Base-by-base conservation (phyloP, 1,284 basidiomycete genomes). In the Pascua sp. region DNA sequence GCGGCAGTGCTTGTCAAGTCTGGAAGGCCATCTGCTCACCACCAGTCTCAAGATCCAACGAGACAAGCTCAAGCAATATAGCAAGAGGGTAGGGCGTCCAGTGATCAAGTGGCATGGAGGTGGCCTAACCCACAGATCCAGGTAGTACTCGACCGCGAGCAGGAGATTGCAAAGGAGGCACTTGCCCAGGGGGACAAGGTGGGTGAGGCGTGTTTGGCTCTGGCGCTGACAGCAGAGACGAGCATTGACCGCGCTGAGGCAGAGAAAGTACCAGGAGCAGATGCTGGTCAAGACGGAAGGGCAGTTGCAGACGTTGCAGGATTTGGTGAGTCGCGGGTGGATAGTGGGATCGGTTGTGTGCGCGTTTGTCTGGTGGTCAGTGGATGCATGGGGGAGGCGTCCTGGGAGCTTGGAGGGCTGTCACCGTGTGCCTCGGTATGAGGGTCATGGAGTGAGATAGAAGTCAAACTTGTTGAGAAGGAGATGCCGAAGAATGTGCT, bases 51-150 rank as follows among this genome's bases (percentile, higher is more conserved):
- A 98, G 78, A 78, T 96, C 49, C 95, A 98, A 77, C 83, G 96
- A 46, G 96, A 98, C 77, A 95, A 94, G 75, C 81, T 98, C 61
- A 89, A 85, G 73, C 91, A 94, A 75, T 98, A 98, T 70, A 93
- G 95, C 83, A 91, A 87, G 79, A 88, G 89, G 83, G 95, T 91
- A 61, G 42, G 82, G 24, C 3, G 24, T 3, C 24, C 4, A 32
- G 24, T 32, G 24, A 32, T 7, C 24, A 32, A 32, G 24, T 61
- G 32, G 17, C 42, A 42, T 13, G n/a, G n/a, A n/a, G n/a, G n/a
- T n/a, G 24, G 18, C 37, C 56, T 61, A 38, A 51, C 49, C 24
- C 8, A 8, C 16, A 97, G 95, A 88, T 98, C 60, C 90, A 97
- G 81, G 80, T 81, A 18, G 81, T 97, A 8, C 82, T 96, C 50